A percentile compares a stretch with the other conserved stretches of the same genome.
Conservation (phyloP, 1,284 basidiomycete species). For the Chalciporus sp. region DNA sequence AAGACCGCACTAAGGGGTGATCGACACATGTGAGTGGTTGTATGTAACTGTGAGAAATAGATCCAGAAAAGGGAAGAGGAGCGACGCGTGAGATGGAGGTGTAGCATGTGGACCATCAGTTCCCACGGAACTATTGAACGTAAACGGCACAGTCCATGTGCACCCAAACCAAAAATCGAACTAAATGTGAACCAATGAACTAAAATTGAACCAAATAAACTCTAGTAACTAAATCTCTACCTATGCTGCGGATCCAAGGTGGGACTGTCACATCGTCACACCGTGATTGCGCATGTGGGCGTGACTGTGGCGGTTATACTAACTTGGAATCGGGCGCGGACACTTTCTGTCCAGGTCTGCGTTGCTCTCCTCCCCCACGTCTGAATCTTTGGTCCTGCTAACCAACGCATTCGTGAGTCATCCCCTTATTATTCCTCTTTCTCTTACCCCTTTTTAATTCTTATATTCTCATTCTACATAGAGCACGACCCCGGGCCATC, state of each 20-base stretch:
- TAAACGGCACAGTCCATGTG: not conserved
- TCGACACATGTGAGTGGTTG: not conserved
- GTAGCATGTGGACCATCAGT: not conserved
- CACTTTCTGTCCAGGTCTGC: slow-evolving; percentile 22
- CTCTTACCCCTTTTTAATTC: slow-evolving; percentile 3
- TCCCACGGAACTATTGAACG: not conserved
- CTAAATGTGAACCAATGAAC: too few species aligned
- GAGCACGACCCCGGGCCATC: slow-evolving; percentile 5
- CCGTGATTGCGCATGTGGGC: slow-evolving; percentile 15
- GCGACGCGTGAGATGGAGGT: not conserved
- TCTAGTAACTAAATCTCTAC: not conserved
- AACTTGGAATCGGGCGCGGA: slow-evolving; percentile 4
- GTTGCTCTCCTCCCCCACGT: slow-evolving; percentile 31
- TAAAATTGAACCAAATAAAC: not conserved
- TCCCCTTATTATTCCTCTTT: slow-evolving; percentile 6
- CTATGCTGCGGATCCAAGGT: not conserved
- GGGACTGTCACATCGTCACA: not conserved
- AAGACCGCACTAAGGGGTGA: not conserved
- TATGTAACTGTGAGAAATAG: not conserved
- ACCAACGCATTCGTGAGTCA: slow-evolving; percentile 22
- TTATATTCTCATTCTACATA: not conserved
- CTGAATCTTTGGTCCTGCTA: slow-evolving; percentile 20
- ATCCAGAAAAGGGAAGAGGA: not conserved
- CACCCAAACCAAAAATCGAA: not conserved
- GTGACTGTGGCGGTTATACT: slow-evolving; percentile 5